Base-by-base conservation (phyloP, 176 grass and related monocot species). In the Musa beccarii region DNA sequence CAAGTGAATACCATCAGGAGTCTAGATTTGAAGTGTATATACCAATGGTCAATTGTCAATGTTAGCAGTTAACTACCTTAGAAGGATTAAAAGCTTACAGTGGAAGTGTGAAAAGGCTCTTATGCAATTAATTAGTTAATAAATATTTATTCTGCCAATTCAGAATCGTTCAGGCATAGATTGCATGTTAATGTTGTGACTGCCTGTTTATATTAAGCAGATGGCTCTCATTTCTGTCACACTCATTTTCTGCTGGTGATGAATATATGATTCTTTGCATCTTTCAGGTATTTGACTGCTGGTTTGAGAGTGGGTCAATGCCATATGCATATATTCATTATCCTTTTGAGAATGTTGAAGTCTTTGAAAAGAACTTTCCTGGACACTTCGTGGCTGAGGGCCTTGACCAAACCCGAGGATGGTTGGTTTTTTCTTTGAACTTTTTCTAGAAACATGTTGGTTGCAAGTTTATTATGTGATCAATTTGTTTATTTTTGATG, bases 241-340 rank as follows among this genome's bases (percentile, higher is more conserved):
- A 20, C 23, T 50, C 51, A 49, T 11, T 51, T 70, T 70, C 8
- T 49, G 12, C 51, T 16, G 25, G 16, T 51, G 49, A 29, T 29
- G 11, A 72, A 74, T 13, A 74, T 56, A 10, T 12, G 10, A 66
- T 28, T 54, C 16, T 80, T 21, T n/a, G 66, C 66, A 21, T 75
- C 75, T 66, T 82, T 81, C 80, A 99, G 95, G 95, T 99, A 80
- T 99, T 99, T 8, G 95, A 99, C 69, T 99, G 95, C 81, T 99
- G 95, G 95, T 99, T 99, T 78, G 95, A 99, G 81, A 99, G 95
- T 76, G 90, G 90, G 52, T 99, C 90, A 8, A 99, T 99, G 95
- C 95, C 95, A 76, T 99, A 94, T 86, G 95, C 95, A 26, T 94
- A 94, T 80, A 89, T 99, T 87, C 95, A 99, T 76, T 99, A 99